Evolutionary conservation across 352 stramenopile genomes (phyloP), one percentile per base, ranked within the genome.

Genomic region (Pythium monospermum): DNA sequence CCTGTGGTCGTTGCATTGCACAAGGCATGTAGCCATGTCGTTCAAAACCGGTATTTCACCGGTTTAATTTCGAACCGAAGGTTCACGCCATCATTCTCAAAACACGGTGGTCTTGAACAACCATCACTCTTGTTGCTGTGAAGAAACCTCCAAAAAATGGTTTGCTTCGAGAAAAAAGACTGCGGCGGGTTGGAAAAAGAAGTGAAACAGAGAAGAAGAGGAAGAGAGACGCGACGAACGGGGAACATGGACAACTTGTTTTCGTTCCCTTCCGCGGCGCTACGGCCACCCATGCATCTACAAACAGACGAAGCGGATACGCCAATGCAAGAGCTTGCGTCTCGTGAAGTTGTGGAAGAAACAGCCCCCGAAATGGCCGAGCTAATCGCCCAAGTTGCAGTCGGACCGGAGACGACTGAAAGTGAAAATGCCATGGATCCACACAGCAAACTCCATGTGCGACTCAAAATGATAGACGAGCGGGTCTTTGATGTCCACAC

Each of bases 391-490:
- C n/a, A n/a, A n/a, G n/a, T n/a, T n/a, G n/a, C n/a, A n/a, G n/a
- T n/a, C n/a, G n/a, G n/a, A n/a, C n/a, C n/a, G n/a, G n/a, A n/a
- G n/a, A n/a, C n/a, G n/a, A n/a, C n/a, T n/a, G n/a, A n/a, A n/a
- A n/a, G n/a, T n/a, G n/a, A n/a, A n/a, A n/a, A n/a, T n/a, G n/a
- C n/a, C n/a, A n/a, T n/a, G n/a, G n/a, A n/a, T n/a, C n/a, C n/a
- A n/a, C n/a, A n/a, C n/a, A n/a, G n/a, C n/a, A 50, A 15, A 48
- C 48, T 83, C 19, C 67, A 70, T 25, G 53, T 90, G 37, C 78
- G 76, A 3, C 64, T 94, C 36, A 94, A 94, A 63, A 70, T 77
- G 56, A 64, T 92, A 26, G 72, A 91, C 47, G 83, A 94, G 50
- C 83, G 73, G 32, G 74, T 89, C 25, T 87, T 92, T 44, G 64